Evolutionary conservation across 2,329 filamentous ascomycete species (phyloP).

Genomic region (Pseudocercospora vitis): DNA sequence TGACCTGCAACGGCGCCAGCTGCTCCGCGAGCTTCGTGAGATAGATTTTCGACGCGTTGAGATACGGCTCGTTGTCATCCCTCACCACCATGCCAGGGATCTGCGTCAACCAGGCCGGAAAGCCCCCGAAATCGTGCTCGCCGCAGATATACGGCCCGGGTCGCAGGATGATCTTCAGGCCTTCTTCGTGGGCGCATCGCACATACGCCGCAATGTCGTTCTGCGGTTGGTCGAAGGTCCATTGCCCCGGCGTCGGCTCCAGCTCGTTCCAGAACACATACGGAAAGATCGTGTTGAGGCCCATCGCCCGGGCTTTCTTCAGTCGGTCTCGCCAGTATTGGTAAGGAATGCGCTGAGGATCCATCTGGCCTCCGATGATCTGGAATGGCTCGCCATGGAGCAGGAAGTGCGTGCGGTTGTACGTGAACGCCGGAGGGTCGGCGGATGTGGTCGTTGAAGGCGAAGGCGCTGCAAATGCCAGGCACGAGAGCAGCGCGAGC

Average conservation of each 20-base stretch:
- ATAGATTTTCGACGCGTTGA: conserved; percentile 43
- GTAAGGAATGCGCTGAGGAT: conserved; percentile 52
- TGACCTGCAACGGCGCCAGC: conserved; percentile 41
- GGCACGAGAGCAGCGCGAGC: neutral
- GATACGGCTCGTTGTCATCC: conserved; percentile 44
- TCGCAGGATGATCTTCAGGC: conserved; percentile 48
- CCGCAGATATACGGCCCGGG: conserved; percentile 54
- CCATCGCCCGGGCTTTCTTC: conserved; percentile 49
- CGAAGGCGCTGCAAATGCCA: neutral
- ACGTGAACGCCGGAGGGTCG: conserved; percentile 9
- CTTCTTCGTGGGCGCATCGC: conserved; percentile 49
- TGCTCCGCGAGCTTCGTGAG: conserved; percentile 43
- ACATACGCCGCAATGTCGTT: conserved; percentile 55
- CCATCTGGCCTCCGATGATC: conserved; percentile 54
- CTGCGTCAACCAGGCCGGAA: conserved; percentile 49
- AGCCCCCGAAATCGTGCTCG: conserved; percentile 53
- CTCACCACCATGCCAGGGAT: conserved; percentile 46
- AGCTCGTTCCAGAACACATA: conserved; percentile 56
- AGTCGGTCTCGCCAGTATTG: conserved; percentile 51
- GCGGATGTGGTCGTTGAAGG: neutral
- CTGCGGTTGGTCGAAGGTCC: conserved; percentile 39
- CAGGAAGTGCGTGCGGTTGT: conserved; percentile 15
- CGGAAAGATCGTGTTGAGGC: conserved; percentile 53
- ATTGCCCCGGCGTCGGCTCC: conserved; percentile 45
- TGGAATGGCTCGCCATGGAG: conserved; percentile 23